Evolutionary conservation across 306 rosid genomes (phyloP).

Genomic region (Cucumis cinereus): DNA sequence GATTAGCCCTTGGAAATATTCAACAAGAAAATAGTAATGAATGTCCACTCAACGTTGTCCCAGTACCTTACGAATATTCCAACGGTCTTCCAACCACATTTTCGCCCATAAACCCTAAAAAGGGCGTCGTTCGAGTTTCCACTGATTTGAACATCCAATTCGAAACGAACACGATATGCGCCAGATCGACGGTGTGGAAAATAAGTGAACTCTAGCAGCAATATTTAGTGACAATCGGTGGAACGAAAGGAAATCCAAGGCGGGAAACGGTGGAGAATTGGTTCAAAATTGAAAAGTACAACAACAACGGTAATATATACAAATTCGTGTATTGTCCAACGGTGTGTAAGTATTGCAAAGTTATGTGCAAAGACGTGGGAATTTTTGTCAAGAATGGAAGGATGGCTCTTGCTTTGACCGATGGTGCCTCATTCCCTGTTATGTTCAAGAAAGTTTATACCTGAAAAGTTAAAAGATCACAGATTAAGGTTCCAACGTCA

Average conservation of each 20-base stretch:
- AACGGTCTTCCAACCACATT: slow-evolving; percentile 21
- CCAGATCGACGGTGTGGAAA: slow-evolving; percentile 31
- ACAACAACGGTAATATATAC: slow-evolving; percentile 11
- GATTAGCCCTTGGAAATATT: slow-evolving; percentile 24
- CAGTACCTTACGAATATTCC: slow-evolving; percentile 9
- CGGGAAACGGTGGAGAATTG: slow-evolving; percentile 18
- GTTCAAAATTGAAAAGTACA: slow-evolving; percentile 43
- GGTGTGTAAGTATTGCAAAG: slow-evolving; percentile 32
- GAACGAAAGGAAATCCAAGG: slow-evolving; percentile 35
- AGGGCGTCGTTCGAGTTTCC: slow-evolving; percentile 26
- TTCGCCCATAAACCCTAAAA: slow-evolving; percentile 19
- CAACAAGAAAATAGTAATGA: background rate
- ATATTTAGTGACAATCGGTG: slow-evolving; percentile 35
- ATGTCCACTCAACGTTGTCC: slow-evolving; percentile 32
- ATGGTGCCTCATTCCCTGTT: slow-evolving; percentile 14
- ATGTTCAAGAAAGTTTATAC: slow-evolving; percentile 21
- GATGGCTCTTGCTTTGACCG: slow-evolving; percentile 23
- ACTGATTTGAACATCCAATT: slow-evolving; percentile 28
- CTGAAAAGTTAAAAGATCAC: background rate
- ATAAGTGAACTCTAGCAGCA: slow-evolving; percentile 26
- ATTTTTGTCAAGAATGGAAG: slow-evolving; percentile 4
- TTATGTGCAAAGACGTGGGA: slow-evolving; percentile 29
- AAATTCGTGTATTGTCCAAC: slow-evolving; percentile 39
- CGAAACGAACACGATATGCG: slow-evolving; percentile 1
- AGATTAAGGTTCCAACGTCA: too few relatives aligned